Percentiles rank a stretch among this genome's conserved stretches.
These are phyloP conservation scores for Pseudogymnoascus sp. DNA, from an alignment of 2,329 filamentous ascomycete species.

Conservation along the genomic window DNA sequence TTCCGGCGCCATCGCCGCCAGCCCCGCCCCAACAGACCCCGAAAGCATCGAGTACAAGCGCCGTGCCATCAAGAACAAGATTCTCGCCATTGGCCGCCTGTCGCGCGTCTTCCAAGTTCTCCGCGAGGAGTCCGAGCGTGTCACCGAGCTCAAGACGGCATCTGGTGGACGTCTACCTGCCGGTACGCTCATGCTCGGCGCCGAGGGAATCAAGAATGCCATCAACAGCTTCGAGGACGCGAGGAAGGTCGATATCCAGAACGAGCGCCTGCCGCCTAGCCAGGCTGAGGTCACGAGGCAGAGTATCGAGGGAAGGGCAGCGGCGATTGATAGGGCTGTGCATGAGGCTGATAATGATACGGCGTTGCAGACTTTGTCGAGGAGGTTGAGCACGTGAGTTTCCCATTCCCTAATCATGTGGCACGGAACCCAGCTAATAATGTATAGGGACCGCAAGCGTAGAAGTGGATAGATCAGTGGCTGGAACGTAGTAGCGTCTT, in stretches of 20 bases:
- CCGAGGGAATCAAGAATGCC: constrained; percentile 96
- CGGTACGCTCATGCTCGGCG: constrained; percentile 94
- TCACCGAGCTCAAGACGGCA: constrained; percentile 96
- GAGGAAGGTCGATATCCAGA: constrained; percentile 91
- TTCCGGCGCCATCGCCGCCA: neutral
- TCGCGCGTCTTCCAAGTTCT: constrained; percentile 98
- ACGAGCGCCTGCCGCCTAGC: constrained; percentile 85
- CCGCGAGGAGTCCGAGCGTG: constrained; percentile 91
- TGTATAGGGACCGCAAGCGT: constrained; percentile 2
- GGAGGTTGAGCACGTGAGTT: constrained; percentile 92
- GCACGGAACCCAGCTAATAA: neutral
- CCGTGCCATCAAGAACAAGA: constrained; percentile 99
- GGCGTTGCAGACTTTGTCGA: constrained; percentile 75
- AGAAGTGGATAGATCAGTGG: neutral
- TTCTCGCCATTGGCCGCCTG: constrained; percentile 89
- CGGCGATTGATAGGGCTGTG: constrained; percentile 77
- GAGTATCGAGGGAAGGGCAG: constrained; percentile 70
- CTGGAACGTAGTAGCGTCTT: neutral
- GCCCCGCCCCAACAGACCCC: constrained; percentile 44
- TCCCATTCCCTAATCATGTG: neutral
- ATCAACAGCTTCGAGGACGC: constrained; percentile 97
- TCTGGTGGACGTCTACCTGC: constrained; percentile 86
- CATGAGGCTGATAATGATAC: constrained; percentile 88
- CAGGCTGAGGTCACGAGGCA: constrained; percentile 84
- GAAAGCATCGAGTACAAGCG: constrained; percentile 91